Conservation (phyloP, 805 yeast species). For the Kodamaea restingae region DNA sequence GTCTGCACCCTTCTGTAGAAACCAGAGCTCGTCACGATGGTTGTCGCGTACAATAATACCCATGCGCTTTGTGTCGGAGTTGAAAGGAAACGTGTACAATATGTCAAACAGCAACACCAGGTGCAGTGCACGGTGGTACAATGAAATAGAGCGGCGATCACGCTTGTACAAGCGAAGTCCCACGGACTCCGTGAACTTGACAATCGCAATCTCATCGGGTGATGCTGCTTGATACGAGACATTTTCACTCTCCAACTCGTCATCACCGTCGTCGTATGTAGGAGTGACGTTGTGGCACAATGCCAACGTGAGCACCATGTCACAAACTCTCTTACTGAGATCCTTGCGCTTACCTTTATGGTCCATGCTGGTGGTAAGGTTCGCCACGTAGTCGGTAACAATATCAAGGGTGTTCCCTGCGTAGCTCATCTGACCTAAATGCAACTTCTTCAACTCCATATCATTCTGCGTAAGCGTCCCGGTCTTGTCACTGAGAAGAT, state of each 20-base stretch:
- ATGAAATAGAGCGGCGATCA: constrained; percentile 71
- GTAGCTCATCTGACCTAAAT: constrained; percentile 88
- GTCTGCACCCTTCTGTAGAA: constrained; percentile 93
- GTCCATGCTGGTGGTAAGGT: constrained; percentile 21
- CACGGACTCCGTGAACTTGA: constrained; percentile 79
- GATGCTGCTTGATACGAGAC: constrained; percentile 92
- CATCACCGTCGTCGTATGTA: constrained; percentile 63
- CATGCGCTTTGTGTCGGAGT: constrained; percentile 94
- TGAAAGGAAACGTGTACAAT: constrained; percentile 86
- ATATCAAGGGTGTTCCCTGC: constrained; percentile 91
- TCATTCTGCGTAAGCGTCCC: constrained; percentile 98
- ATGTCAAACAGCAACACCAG: constrained; percentile 57
- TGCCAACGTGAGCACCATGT: constrained; percentile 76
- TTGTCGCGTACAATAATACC: constrained; percentile 75
- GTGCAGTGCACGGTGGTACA: constrained; percentile 60
- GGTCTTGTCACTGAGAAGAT: constrained; percentile 87
- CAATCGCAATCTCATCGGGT: constrained; percentile 97
- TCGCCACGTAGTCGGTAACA: constrained; percentile 62
- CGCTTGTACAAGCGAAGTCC: constrained; percentile 79
- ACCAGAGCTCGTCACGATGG: constrained; percentile 70
- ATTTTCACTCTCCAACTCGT: constrained; percentile 29
- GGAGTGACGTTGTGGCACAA: constrained; percentile 98
- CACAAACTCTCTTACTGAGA: constrained; percentile 70
- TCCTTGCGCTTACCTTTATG: constrained; percentile 50
- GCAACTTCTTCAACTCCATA: constrained; percentile 92